Conservation (phyloP, 305 asterid genomes). For the Ajuga reptans region DNA sequence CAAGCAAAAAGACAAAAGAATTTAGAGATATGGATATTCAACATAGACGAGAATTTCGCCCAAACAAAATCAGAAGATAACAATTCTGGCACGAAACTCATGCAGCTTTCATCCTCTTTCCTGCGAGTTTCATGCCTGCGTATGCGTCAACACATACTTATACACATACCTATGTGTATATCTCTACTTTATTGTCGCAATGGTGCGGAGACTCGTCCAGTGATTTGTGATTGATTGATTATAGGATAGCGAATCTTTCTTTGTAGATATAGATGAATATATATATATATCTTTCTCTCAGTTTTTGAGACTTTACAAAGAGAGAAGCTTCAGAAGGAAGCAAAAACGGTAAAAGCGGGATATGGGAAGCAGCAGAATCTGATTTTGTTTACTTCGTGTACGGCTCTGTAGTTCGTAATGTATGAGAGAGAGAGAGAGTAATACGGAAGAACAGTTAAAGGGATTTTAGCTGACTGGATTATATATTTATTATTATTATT, state of each 20-base stretch:
- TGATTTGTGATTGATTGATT: constrained; percentile 14
- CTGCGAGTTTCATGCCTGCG: not conserved
- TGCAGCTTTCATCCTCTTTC: constrained; percentile 10
- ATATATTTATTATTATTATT: not conserved
- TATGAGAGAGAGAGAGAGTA: not conserved
- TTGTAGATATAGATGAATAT: not conserved
- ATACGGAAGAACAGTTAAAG: not conserved
- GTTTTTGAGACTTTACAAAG: not conserved
- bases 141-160: constrained; percentile 3
- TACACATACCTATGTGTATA: constrained; percentile 12
- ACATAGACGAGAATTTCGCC: constrained; percentile 10
- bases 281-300: not conserved
- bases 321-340: constrained; percentile 18
- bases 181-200: constrained; percentile 17
- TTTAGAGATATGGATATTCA: not conserved
- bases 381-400: constrained; percentile 14
- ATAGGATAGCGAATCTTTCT: not conserved
- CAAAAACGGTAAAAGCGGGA: constrained; percentile 7
- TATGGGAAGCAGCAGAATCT: constrained; percentile 4
- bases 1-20: not conserved
- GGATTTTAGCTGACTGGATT: not conserved
- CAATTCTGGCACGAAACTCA: constrained; percentile 21
- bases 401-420: not conserved
- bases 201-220: constrained; percentile 25
- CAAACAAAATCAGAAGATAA: not conserved